phyloP scores from a whole-genome alignment of 2,329 filamentous ascomycete species.

The Xylariales sp. region DNA sequence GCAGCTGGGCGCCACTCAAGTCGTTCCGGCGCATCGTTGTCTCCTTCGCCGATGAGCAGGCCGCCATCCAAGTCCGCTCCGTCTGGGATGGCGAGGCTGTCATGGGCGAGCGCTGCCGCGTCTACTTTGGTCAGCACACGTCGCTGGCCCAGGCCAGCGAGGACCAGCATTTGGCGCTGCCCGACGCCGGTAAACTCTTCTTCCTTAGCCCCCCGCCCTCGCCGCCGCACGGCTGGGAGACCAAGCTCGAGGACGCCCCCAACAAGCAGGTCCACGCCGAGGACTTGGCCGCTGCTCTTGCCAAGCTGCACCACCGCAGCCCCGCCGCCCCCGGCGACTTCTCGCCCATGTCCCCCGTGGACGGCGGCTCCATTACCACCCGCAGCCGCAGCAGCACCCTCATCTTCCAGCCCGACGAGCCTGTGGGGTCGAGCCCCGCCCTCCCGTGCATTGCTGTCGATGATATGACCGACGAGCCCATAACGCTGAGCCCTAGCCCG shows the following conservation, averaged over 20 bases:
- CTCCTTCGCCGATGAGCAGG: constrained; percentile 67
- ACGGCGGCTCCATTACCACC: constrained; percentile 26
- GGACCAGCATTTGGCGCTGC: constrained; percentile 59
- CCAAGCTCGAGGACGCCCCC: constrained; percentile 63
- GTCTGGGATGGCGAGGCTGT: constrained; percentile 71
- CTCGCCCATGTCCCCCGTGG: constrained; percentile 33
- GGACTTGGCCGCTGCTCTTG: constrained; percentile 62
- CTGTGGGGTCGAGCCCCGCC: constrained; percentile 44
- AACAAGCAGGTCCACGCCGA: constrained; percentile 68
- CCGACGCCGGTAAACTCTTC: constrained; percentile 67
- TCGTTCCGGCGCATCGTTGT: constrained; percentile 79
- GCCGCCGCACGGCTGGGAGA: constrained; percentile 68
- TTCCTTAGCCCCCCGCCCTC: constrained; percentile 68
- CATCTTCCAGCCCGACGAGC: constrained; percentile 59
- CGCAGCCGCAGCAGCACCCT: constrained; percentile 62
- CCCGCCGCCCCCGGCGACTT: constrained; percentile 18
- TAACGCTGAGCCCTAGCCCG: constrained; percentile 32
- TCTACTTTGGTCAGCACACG: constrained; percentile 65
- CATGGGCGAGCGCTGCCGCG: constrained; percentile 63
- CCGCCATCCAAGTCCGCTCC: constrained; percentile 66
- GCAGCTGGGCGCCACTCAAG: constrained; percentile 76
- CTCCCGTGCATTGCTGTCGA: constrained; percentile 64
- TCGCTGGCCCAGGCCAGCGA: constrained; percentile 43
- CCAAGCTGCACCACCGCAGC: constrained; percentile 50
- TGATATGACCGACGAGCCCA: constrained; percentile 58